Base-by-base conservation (phyloP, 176 grass and related monocot species). In the Oryza longistaminata region DNA sequence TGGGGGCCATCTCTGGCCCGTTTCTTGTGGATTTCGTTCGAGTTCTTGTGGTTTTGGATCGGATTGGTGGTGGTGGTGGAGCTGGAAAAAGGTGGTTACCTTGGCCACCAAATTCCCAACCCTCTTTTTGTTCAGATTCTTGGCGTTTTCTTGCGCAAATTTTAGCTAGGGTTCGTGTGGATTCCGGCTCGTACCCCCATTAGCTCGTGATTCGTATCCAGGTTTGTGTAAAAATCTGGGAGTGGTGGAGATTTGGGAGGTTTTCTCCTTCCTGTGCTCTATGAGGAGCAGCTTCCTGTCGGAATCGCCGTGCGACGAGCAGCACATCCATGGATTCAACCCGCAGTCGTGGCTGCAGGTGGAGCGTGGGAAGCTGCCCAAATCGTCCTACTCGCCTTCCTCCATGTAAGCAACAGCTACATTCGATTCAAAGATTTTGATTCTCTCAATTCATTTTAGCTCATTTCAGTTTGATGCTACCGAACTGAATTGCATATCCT, bases 311-410 rank as follows among this genome's bases (percentile, higher is more conserved):
- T 90, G 86, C 87, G 92, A 93, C 83, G 90, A 97, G 84, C 88
- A 74, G 69, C 90, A 93, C 69, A 81, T 93, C 43, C 92, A 90
- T 79, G 90, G 91, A 25, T 86, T 94, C 46, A 91, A 91, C 44
- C 88, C 92, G 65, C 95, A 97, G 75, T 94, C 92, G 4, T 97
- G 95, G 95, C 89, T 97, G 82, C 95, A 97, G 86, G 95, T 97
- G 76, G 95, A 94, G 90, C 87, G 95, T 68, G 95, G 92, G 44
- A 97, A 97, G 43, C 86, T 93, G 35, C 87, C 87, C 17, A 97
- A 90, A 79, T 88, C 92, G 62, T 91, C 86, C 44, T 90, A 90
- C 89, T 88, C 90, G 62, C 71, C 90, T 73, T 97, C 95, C 85
- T 97, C 95, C 80, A 93, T 97, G 95, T 97, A 82, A 97, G 92